Evolutionary conservation across 1,139 yeast genomes (phyloP).

Genomic region (Suhomyces wounanorum): DNA sequence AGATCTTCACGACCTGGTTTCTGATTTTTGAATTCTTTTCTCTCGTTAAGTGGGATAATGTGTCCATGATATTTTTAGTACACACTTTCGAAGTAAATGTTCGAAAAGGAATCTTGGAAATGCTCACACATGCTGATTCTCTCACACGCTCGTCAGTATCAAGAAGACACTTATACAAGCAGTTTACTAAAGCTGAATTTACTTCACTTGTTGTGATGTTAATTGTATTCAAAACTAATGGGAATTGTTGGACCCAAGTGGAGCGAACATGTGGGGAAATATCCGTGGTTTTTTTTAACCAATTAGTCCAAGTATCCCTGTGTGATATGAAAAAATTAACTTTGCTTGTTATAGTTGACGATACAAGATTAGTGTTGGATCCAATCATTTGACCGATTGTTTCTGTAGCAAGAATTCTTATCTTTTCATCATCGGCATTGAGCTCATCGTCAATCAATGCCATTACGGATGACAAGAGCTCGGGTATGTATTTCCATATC

Average conservation of each 20-base stretch:
- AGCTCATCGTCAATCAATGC: conserved; percentile 83
- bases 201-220: conserved; percentile 51
- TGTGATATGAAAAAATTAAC: conserved; percentile 63
- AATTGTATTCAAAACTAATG: conserved; percentile 32
- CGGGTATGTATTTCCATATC: conserved; percentile 80
- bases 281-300: conserved; percentile 77
- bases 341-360: conserved; percentile 30
- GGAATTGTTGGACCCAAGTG: conserved; percentile 66
- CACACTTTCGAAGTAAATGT: conserved; percentile 47
- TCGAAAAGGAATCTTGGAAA: conserved; percentile 42
- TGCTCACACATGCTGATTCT: conserved; percentile 54
- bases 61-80: conserved; percentile 49
- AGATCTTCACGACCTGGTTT: conserved; percentile 54
- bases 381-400: conserved; percentile 72
- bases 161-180: conserved; percentile 65
- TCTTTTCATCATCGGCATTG: conserved; percentile 64
- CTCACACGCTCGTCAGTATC: conserved; percentile 81
- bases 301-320: conserved; percentile 62
- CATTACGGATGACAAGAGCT: conserved; percentile 68
- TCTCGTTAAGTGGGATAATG: conserved; percentile 63
- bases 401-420: conserved; percentile 70
- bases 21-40: conserved; percentile 74
- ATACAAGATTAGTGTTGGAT: conserved; percentile 18
- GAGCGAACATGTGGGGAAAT: conserved; percentile 62
- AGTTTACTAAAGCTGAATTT: conserved; percentile 52